Conservation (phyloP, 345 rosid genomes). For the Orychophragmus violaceus region DNA sequence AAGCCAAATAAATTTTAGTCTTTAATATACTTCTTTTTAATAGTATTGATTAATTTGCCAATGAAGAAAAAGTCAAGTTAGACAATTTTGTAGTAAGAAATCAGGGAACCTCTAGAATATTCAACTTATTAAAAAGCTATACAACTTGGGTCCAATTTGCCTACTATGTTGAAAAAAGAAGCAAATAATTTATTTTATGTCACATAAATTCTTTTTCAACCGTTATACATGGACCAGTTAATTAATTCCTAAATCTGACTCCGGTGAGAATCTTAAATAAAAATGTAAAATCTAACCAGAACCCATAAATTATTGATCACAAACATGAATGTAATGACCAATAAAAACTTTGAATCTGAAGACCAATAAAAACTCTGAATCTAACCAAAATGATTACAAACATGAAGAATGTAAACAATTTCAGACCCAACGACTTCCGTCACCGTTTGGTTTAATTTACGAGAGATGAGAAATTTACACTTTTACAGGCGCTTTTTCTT, state of each 20-base stretch:
- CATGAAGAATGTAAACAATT: background rate
- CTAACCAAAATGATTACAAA: background rate
- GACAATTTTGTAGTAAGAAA: background rate
- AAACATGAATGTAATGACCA: background rate
- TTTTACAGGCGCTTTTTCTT: background rate
- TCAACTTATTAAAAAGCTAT: background rate
- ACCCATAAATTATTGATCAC: background rate
- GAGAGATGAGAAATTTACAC: background rate
- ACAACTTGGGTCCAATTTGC: conserved; percentile 22
- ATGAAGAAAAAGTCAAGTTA: conserved; percentile 6
- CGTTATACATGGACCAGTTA: background rate
- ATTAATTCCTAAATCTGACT: background rate
- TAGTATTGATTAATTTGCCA: too few species aligned
- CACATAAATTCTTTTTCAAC: background rate
- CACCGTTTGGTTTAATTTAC: conserved; percentile 7
- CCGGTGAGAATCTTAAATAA: background rate
- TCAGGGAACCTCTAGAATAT: conserved; percentile 11
- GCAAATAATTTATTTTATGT: background rate
- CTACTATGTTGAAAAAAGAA: conserved; percentile 1
- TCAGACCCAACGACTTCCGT: conserved; percentile 8
- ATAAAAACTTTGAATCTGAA: too few species aligned
- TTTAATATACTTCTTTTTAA: too few species aligned
- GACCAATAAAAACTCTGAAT: background rate
- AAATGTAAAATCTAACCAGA: background rate
- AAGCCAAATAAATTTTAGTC: too few species aligned